Base-by-base conservation (phyloP, 257 asterid genomes). In the Thymus mandschuricus region DNA sequence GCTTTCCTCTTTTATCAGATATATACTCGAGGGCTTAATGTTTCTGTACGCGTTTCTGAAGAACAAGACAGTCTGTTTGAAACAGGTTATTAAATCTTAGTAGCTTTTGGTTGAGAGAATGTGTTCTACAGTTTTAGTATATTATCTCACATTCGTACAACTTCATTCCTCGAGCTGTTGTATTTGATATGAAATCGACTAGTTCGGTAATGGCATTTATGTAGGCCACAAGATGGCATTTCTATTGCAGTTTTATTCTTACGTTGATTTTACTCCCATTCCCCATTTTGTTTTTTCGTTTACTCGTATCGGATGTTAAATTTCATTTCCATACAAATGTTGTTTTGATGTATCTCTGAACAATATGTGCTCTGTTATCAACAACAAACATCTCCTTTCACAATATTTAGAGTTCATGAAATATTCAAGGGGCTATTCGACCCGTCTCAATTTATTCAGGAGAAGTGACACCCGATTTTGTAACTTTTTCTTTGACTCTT, bases 171-270 rank as follows among this genome's bases (percentile, higher is more conserved):
- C 15, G 29, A 65, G 69, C 33, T 71, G 59, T 11, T 58, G 69
- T 67, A 54, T 58, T 27, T 54, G 46, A 60, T 52, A 60, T 30
- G 21, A 8, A 56, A 76, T 49, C 52, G 13, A 30, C 69, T 52
- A 60, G 66, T 66, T 66, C 71, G 70, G 21, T 67, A 74, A 35
- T 59, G 56, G 38, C 41, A 52, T 60, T 27, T 66, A 13, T 29
- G n/a, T 44, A 8, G 12, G 27, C 5, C 33, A 38, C 28, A 49
- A 71, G 30, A 35, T 60, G 61, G 33, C 27, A 27, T 60, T 6
- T 61, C 10, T 11, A 0, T 13, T 10, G 12, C 54, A 64, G 10
- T 4, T 50, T 8, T 66, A 33, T 38, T n/a, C 2, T 38, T 21
- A 12, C 13, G 33, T 33, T 49, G 60, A n/a, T 49, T 48, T 31